Base-by-base conservation (phyloP, 2,329 filamentous ascomycete genomes). In the Fusarium sp. region DNA sequence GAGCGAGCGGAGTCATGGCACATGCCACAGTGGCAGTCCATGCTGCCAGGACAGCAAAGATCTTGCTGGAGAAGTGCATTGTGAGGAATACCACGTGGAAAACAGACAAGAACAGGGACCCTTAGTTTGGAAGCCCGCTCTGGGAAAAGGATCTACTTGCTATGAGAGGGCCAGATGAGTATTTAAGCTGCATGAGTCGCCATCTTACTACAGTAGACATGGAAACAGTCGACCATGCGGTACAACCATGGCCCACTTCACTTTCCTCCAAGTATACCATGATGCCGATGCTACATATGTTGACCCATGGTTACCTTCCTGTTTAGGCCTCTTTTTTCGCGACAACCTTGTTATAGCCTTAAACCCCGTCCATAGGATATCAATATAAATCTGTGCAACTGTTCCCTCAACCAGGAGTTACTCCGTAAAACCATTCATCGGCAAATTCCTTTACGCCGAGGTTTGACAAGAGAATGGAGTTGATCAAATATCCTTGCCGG, bases 21-120 rank as follows among this genome's bases (percentile, higher is more conserved):
- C 71, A 72, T 17, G 70, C 55, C 9, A 72, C 63, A 8, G 65
- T 63, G 8, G 71, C 37, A 5, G 74, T 70, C 71, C 71, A 77
- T 10, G 64, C 72, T 23, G 71, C 61, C 23, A 73, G 40, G 4
- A 74, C 76, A 33, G 71, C 64, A n/a, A 76, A 29, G 17, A 72
- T 49, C 39, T 76, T 67, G 36, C 76, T 63, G 53, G 59, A 55
- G 48, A 52, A 55, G 27, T 43, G 41, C 70, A 72, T 72, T 33
- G 31, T 33, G 29, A 31, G 36, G 45, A n/a, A 9, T 23, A 18
- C 23, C 41, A 48, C 27, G 25, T 47, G 29, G 15, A 29, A 51
- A 17, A 11, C 11, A 5, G 11, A 33, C 20, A 13, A 13, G 15
- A 35, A 15, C 20, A 23, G 55, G 23, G 36, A 21, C 35, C 35